A percentile compares a stretch with the other conserved stretches of the same genome.
These are phyloP conservation scores for Hypoxylon sp. DNA, from an alignment of 2,329 filamentous ascomycete species.

Conservation along the genomic window DNA sequence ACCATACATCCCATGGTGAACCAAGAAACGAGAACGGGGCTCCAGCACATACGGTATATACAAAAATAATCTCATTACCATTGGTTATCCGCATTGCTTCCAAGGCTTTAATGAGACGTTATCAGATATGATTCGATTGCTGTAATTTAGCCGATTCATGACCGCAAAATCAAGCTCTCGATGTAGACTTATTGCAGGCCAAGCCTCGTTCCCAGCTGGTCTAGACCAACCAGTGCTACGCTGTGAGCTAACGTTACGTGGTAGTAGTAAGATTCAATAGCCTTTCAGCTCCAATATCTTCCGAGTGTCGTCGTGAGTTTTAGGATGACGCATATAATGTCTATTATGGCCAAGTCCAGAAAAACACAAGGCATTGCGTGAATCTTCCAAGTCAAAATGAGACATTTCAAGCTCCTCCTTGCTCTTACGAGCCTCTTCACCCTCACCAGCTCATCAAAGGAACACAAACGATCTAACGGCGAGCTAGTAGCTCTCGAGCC, in stretches of 20 bases:
- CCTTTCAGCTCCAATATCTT: neutral
- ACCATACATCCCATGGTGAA: neutral
- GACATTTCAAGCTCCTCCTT: slow-evolving; percentile 1
- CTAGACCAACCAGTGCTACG: slow-evolving; percentile 31
- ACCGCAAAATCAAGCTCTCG: neutral
- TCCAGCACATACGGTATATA: slow-evolving; percentile 9
- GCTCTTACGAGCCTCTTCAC: slow-evolving; percentile 26
- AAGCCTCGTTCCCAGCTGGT: slow-evolving; percentile 12
- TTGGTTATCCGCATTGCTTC: slow-evolving; percentile 15
- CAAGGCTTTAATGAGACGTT: neutral
- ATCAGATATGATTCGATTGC: slow-evolving; percentile 17
- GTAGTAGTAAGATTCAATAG: slow-evolving; percentile 6
- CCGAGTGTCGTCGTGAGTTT: neutral
- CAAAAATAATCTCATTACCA: slow-evolving; percentile 21
- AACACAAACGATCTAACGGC: neutral
- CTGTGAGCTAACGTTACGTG: slow-evolving; percentile 33
- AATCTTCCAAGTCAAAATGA: slow-evolving; percentile 20
- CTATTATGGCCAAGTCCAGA: neutral
- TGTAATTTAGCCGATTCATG: slow-evolving; percentile 34
- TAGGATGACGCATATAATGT: neutral
- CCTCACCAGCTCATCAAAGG: slow-evolving; percentile 8
- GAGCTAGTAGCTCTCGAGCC: slow-evolving; percentile 28
- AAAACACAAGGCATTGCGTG: neutral
- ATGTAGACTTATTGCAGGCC: slow-evolving; percentile 4
- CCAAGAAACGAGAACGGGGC: neutral